phyloP scores from a whole-genome alignment of 352 stramenopile genomes.

The Globisporangium mamillatum region DNA sequence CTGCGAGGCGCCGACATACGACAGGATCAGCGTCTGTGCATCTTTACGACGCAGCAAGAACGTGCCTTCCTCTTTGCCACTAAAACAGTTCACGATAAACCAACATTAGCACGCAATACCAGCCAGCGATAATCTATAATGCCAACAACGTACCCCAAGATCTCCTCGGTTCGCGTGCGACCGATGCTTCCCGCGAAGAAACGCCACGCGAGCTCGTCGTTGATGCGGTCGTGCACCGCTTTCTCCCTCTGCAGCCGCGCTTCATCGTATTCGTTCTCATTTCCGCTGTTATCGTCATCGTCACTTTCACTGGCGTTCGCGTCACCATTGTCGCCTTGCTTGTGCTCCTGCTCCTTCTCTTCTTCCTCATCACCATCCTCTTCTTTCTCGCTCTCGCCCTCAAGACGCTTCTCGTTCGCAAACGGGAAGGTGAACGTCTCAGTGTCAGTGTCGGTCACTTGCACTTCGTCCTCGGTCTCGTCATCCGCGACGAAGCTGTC shows the following conservation, averaged over 20 bases:
- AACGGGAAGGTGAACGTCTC: constrained; percentile 56
- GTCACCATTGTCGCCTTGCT: background rate
- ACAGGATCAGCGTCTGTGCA: constrained; percentile 78
- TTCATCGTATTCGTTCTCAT: constrained; percentile 34
- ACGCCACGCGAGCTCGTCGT: constrained; percentile 66
- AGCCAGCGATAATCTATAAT: background rate
- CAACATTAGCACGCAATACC: background rate
- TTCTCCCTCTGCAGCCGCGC: constrained; percentile 33
- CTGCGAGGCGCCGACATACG: constrained; percentile 60
- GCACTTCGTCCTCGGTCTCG: constrained; percentile 59
- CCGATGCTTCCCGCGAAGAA: constrained; percentile 84
- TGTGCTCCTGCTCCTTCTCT: constrained; percentile 10
- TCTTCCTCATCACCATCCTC: constrained; percentile 1
- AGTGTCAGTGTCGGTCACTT: constrained; percentile 18
- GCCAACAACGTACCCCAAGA: constrained; percentile 51
- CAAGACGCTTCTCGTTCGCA: constrained; percentile 26
- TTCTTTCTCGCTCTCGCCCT: constrained; percentile 3
- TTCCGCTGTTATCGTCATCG: constrained; percentile 22
- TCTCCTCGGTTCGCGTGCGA: constrained; percentile 54
- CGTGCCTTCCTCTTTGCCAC: constrained; percentile 58
- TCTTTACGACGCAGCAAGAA: constrained; percentile 84
- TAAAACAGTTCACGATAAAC: constrained; percentile 5
- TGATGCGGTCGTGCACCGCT: constrained; percentile 35
- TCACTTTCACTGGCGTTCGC: background rate
- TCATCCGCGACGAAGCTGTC: constrained; percentile 66